phyloP scores from a whole-genome alignment of 2,329 filamentous ascomycete genomes.

The Endocalyx cinctus region DNA sequence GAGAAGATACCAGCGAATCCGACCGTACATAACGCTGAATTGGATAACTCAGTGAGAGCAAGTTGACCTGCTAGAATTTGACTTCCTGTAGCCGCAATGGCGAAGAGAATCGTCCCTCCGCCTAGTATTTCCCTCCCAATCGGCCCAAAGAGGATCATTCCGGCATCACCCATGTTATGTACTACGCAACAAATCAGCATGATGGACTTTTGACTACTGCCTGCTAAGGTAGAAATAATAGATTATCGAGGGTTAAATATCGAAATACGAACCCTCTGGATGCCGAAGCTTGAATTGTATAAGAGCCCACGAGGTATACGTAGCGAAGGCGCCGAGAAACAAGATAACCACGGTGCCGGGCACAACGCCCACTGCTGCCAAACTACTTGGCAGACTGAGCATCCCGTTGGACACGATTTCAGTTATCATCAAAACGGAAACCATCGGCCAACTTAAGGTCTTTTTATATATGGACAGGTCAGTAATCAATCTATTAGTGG shows the following conservation, averaged over 20 bases:
- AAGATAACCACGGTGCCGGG: conserved; percentile 47
- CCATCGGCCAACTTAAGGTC: conserved; percentile 46
- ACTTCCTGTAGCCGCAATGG: conserved; percentile 44
- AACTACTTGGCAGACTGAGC: conserved; percentile 46
- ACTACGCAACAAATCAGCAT: conserved; percentile 30
- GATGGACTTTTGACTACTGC: too few species aligned
- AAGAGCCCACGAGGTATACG: conserved; percentile 45
- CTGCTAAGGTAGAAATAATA: too few species aligned
- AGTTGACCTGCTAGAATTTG: conserved; percentile 49
- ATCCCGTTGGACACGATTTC: conserved; percentile 53
- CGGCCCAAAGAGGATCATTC: conserved; percentile 48
- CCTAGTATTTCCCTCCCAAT: conserved; percentile 45
- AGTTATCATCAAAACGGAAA: conserved; percentile 50
- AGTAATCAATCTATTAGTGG: too few species aligned
- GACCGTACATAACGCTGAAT: conserved; percentile 43
- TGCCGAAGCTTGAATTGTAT: conserved; percentile 50
- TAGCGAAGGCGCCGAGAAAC: conserved; percentile 46
- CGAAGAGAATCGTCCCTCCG: conserved; percentile 46
- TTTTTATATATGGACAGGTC: too few species aligned
- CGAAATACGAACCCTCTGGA: conserved; percentile 38
- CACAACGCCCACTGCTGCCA: conserved; percentile 47
- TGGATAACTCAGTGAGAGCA: conserved; percentile 40
- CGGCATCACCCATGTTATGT: conserved; percentile 54
- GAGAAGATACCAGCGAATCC: conserved; percentile 47
- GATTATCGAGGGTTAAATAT: conserved; percentile 10